phyloP scores from a whole-genome alignment of 805 yeast species.

The Candida patagonica region DNA sequence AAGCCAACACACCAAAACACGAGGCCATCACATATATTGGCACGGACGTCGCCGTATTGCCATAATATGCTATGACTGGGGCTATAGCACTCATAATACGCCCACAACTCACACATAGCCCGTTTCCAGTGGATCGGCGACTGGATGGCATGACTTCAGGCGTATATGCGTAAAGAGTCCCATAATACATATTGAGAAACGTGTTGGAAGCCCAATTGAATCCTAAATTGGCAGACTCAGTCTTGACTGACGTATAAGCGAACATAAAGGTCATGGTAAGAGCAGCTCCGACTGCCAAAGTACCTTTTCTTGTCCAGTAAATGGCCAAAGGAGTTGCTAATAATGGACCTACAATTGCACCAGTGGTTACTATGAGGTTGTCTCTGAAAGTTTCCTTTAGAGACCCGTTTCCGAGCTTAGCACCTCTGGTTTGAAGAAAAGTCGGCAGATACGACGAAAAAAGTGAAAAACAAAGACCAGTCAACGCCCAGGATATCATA shows the following conservation, averaged over 20 bases:
- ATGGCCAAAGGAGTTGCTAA: constrained; percentile 30
- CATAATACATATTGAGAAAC: constrained; percentile 43
- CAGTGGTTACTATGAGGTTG: constrained; percentile 35
- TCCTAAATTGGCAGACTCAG: constrained; percentile 45
- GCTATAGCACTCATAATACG: constrained; percentile 40
- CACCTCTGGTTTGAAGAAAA: constrained; percentile 44
- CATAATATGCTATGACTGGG: constrained; percentile 39
- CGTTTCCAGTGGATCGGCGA: constrained; percentile 51
- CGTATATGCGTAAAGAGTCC: constrained; percentile 54
- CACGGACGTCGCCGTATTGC: constrained; percentile 38
- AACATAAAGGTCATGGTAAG: constrained; percentile 50
- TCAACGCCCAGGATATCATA: constrained; percentile 44
- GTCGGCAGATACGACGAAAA: constrained; percentile 47
- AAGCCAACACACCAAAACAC: constrained; percentile 34
- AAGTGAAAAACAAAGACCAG: constrained; percentile 51
- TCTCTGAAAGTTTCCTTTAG: constrained; percentile 21
- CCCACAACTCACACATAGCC: constrained; percentile 46
- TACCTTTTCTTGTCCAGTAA: constrained; percentile 38
- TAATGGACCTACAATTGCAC: constrained; percentile 45
- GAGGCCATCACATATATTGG: constrained; percentile 43
- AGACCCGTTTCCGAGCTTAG: constrained; percentile 22
- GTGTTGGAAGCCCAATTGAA: constrained; percentile 41
- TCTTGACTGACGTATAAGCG: constrained; percentile 53
- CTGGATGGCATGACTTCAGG: constrained; percentile 53
- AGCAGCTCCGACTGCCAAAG: constrained; percentile 43